phyloP scores from a whole-genome alignment of 1,139 yeast genomes.

The Yamadazyma taylorii region DNA sequence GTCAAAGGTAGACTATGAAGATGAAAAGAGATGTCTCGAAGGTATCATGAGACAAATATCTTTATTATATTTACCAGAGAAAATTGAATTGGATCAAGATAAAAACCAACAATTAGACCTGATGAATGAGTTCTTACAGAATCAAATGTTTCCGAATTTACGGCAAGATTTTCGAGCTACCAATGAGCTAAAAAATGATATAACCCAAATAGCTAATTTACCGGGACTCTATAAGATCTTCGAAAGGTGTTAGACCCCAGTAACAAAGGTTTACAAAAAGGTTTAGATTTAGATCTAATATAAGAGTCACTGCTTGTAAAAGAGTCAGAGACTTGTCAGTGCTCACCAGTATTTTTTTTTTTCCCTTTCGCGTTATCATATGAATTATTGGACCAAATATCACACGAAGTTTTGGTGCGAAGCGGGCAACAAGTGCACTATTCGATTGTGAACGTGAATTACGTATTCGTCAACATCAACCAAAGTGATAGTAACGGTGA shows the following conservation, averaged over 20 bases:
- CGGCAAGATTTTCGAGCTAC: constrained; percentile 70
- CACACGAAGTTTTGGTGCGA: constrained; percentile 2
- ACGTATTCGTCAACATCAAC: no score
- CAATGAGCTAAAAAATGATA: constrained; percentile 45
- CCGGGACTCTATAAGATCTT: constrained; percentile 91
- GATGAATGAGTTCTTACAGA: constrained; percentile 47
- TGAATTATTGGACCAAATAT: not conserved
- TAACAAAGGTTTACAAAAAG: not conserved
- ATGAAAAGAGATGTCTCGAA: constrained; percentile 66
- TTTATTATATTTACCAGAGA: constrained; percentile 69
- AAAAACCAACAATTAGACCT: constrained; percentile 21
- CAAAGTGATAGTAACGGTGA: no score
- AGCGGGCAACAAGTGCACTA: not conserved
- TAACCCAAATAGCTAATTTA: constrained; percentile 84
- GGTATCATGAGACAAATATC: constrained; percentile 72
- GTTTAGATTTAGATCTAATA: not conserved
- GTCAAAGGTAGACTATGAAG: constrained; percentile 56
- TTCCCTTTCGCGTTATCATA: constrained; percentile 1
- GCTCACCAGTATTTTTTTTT: no score
- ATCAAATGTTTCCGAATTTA: constrained; percentile 63
- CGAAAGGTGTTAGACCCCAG: constrained; percentile 87
- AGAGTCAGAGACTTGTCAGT: no score
- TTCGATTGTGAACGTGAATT: not conserved
- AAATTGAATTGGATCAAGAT: constrained; percentile 25
- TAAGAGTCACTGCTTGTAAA: no score